Evolutionary conservation across 106 monocot species (phyloP), one percentile per base, ranked within the genome.

Genomic region (Apostasia shenzhenica): DNA sequence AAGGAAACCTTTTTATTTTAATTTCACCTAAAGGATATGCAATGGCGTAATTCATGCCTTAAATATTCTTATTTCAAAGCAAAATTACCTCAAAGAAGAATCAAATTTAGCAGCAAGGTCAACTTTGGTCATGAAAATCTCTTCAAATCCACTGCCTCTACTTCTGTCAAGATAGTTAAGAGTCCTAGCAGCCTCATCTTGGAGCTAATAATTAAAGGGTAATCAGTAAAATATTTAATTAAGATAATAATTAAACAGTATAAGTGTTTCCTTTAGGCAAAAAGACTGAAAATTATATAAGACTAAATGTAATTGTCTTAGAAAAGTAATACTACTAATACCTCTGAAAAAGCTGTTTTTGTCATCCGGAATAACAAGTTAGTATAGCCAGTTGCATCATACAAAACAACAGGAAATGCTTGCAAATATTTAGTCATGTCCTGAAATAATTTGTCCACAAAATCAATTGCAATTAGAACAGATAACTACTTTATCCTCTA

Each of bases 51-150:
- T 38, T 62, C 44, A 62, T 4, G 43, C 13, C 9, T 62, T 45
- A 12, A 62, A 45, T 3, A 62, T 62, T 62, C 62, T 45, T 45
- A 13, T 12, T 45, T 62, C n/a, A 4, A 2, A 45, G 38, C 43
- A 61, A 41, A 6, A 63, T 2, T 91, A 95, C 95, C 95, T 91
- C 70, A 88, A 69, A 68, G 81, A 92, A 69, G 80, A 78, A 74
- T 97, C 95, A 78, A 89, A 97, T 73, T 89, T 97, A 52, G 86
- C 75, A 83, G 89, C 80, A 73, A 89, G 80, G 57, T 90, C 92
- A 63, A 87, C 87, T 73, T 85, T 97, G 70, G 85, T 87, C 82
- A 89, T 87, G 75, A 92, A 92, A 69, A 90, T 63, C 76, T 89
- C 92, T 72, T 92, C 88, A 89, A 97, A 92, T 69, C 84, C 89